Conservation (phyloP, 306 rosid genomes). For the Vigna radiata region DNA sequence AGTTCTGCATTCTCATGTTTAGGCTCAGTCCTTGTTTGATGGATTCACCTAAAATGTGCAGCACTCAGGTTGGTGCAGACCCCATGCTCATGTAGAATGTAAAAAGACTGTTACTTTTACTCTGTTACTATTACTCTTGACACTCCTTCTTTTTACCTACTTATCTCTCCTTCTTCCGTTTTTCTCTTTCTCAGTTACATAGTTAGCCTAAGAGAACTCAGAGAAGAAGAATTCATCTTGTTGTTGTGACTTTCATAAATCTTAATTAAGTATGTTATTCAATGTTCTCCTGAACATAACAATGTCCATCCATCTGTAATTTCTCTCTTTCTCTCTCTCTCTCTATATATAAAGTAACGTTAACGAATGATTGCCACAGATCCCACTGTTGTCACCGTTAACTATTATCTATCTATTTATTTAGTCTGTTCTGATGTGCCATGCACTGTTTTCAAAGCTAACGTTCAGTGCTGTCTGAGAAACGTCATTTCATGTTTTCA, state of each 20-base stretch:
- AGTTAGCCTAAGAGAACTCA: not conserved
- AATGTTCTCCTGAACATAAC: not conserved
- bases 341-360: not conserved
- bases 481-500: constrained; percentile 6
- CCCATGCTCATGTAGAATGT: constrained; percentile 25
- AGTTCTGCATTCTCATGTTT: constrained; percentile 80
- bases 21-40: constrained; percentile 67
- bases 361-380: constrained; percentile 14
- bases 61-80: constrained; percentile 12
- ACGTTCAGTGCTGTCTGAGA: constrained; percentile 3
- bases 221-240: not conserved
- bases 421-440: not conserved
- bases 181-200: not conserved
- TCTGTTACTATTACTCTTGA: not conserved
- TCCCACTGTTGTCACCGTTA: not conserved
- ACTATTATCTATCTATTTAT: too few relatives aligned
- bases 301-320: not conserved
- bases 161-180: not conserved
- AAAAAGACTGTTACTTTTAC: not conserved
- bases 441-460: not conserved
- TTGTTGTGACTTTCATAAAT: not conserved
- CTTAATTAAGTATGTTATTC: not conserved
- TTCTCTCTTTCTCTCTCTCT: not conserved
- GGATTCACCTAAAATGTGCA: constrained; percentile 27
- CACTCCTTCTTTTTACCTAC: not conserved